A percentile compares a stretch with the other conserved stretches of the same genome.
Conservation (phyloP, 805 yeast genomes). For the Lipomyces anomalus region DNA sequence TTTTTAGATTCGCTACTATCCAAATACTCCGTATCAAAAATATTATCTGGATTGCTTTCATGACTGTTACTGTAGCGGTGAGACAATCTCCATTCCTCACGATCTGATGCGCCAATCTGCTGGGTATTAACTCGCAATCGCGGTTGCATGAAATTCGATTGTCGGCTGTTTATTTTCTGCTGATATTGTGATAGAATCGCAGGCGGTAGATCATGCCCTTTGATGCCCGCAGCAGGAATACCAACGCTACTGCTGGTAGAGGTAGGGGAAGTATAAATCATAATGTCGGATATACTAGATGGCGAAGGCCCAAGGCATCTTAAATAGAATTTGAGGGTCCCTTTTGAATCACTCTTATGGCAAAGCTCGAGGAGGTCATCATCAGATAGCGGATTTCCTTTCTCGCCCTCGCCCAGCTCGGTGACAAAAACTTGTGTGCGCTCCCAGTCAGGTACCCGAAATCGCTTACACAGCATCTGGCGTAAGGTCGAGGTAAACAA, state of each 20-base stretch:
- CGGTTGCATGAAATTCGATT: background rate
- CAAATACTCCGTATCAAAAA: no score
- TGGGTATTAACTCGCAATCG: conserved; percentile 8
- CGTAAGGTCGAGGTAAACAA: conserved; percentile 38
- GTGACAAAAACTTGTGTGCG: conserved; percentile 21
- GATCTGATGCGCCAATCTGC: no score
- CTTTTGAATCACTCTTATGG: conserved; percentile 16
- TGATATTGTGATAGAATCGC: no score
- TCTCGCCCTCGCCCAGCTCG: conserved; percentile 19
- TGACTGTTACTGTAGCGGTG: no score
- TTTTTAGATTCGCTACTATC: no score
- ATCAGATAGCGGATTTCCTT: conserved; percentile 20
- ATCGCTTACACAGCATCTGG: conserved; percentile 35
- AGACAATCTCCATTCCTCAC: no score
- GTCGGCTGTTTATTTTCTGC: no score
- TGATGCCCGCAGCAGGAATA: no score
- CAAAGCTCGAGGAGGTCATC: conserved; percentile 14
- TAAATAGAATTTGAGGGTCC: conserved; percentile 24
- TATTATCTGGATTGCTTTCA: no score
- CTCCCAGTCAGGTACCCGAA: conserved; percentile 30
- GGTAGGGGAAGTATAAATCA: background rate
- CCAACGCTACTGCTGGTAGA: background rate
- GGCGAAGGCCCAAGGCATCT: background rate
- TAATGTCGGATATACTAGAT: background rate
- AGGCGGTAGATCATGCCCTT: no score